A percentile compares a stretch with the other conserved stretches of the same genome.
Evolutionary conservation across 148 eudicot species (phyloP).

Genomic region (Vaccinium macrocarpon): DNA sequence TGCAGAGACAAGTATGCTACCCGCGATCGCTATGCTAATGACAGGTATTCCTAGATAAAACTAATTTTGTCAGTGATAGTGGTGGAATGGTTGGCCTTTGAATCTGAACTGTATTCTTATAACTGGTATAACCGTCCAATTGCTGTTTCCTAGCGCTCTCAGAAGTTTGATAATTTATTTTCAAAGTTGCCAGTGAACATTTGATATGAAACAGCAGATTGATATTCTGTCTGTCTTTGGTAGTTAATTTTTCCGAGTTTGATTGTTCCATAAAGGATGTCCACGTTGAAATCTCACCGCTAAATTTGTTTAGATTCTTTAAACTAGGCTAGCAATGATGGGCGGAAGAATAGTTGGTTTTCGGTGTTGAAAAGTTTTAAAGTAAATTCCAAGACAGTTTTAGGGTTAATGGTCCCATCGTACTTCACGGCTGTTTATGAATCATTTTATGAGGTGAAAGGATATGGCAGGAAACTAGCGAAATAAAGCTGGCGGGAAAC

Average conservation of each 20-base stretch:
- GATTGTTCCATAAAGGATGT: not conserved
- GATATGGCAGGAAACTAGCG: not conserved
- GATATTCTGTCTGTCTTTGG: not conserved
- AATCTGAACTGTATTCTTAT: not conserved
- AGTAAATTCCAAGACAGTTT: not conserved
- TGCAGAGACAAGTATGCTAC: constrained; percentile 29
- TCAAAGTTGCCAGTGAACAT: not conserved
- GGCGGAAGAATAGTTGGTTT: not conserved
- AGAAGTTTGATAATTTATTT: not conserved
- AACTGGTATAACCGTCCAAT: not conserved
- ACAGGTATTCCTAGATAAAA: constrained; percentile 25
- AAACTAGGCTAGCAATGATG: not conserved
- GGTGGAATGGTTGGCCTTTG: no score
- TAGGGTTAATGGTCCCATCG: not conserved
- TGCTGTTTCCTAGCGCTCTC: not conserved
- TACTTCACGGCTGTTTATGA: not conserved
- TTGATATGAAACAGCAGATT: not conserved
- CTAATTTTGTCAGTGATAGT: no score
- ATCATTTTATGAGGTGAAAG: not conserved
- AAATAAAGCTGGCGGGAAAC: not conserved
- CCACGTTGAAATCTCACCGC: not conserved
- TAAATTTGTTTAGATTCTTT: not conserved
- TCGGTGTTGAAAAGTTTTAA: not conserved
- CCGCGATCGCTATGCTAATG: constrained; percentile 32
- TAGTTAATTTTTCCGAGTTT: not conserved